Evolutionary conservation across 2,329 filamentous ascomycete species (phyloP), one percentile per base, ranked within the genome.

Genomic region (Pseudogymnoascus sp.): DNA sequence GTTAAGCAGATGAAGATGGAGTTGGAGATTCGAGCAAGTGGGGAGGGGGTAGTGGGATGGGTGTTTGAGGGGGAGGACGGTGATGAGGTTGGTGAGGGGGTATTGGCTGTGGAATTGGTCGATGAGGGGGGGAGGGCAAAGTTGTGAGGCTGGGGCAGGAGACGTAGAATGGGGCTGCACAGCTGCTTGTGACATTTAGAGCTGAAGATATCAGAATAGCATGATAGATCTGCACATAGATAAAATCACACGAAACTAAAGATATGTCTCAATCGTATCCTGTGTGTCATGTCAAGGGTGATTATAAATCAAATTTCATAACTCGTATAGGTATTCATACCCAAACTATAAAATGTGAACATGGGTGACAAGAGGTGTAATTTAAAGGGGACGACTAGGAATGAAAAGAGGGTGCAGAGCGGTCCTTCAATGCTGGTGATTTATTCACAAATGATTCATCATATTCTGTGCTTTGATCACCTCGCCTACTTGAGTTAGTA

Each of bases 1-100:
- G 79, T 88, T 18, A 82, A 83, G 72, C 85, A 88, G 72, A 87
- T 87, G 84, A 88, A 88, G 73, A 88, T 88, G 85, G 85, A 88
- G 66, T 72, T 88, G n/a, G 85, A 88, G 68, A 80, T 88, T 2
- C 72, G 85, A 18, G 64, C 66, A 1, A 59, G 38, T 12, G 66
- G 61, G 59, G 68, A 66, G 11, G 68, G 70, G 6, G 64, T 11
- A n/a, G 66, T 71, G 14, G 38, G 38, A 1, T 72, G 70, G 70
- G 63, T 69, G 8, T 72, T 68, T 66, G 68, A 69, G 46, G 70
- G 68, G 5, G 68, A 70, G 12, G 70, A 69, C 28, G 70, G 68
- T 0, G 70, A 70, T 63, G 69, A 70, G 5, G 66, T 71, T 59
- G 68, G 66, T 8, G 70, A 71, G 12, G 70, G 70, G 2, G 62